Evolutionary conservation across 2,329 filamentous ascomycete genomes (phyloP), one percentile per base, ranked within the genome.

Genomic region (Penicillium verrucosum): DNA sequence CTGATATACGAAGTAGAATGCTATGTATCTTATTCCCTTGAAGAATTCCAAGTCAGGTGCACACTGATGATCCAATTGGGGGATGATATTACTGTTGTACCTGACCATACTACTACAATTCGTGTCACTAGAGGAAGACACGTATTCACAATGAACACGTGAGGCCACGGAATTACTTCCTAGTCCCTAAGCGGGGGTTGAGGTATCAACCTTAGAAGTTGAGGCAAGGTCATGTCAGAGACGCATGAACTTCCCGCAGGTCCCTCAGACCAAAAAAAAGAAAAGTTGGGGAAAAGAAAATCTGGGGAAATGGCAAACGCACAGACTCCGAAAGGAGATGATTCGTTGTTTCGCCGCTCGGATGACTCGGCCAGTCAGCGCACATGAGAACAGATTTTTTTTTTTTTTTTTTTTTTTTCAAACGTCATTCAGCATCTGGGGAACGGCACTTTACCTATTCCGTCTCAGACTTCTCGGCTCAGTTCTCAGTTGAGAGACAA

Each of bases 261-360:
- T 38, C 37, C 21, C 21, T 21, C 21, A 21, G 21, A 21, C 37
- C 37, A 34, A 34, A 34, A 14, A 21, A 9, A 14, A 25, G n/a
- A n/a, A 51, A 44, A 32, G 30, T 44, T 54, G 64, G 64, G 65
- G 65, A 63, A 65, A n/a, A 44, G 57, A 62, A 65, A 66, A 66
- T 65, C 65, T 64, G 65, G 65, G 65, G 65, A 66, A 67, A 51
- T 30, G 16, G 29, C 46, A 48, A 59, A 34, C 44, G 42, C 18
- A 53, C 43, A 46, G 36, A 54, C 38, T 11, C 29, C 4, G 29
- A 30, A 30, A 30, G n/a, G 11, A 11, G n/a, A 8, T 63, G 53
- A 63, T 63, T 66, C 53, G 65, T 21, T 29, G 21, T 14, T 21
- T 4, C 25, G 34, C 63, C 60, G 52, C 29, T 64, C 63, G 64